These are phyloP conservation scores for Xylaria intraflava DNA, from an alignment of 495 filamentous ascomycete species.

Conservation along the genomic window DNA sequence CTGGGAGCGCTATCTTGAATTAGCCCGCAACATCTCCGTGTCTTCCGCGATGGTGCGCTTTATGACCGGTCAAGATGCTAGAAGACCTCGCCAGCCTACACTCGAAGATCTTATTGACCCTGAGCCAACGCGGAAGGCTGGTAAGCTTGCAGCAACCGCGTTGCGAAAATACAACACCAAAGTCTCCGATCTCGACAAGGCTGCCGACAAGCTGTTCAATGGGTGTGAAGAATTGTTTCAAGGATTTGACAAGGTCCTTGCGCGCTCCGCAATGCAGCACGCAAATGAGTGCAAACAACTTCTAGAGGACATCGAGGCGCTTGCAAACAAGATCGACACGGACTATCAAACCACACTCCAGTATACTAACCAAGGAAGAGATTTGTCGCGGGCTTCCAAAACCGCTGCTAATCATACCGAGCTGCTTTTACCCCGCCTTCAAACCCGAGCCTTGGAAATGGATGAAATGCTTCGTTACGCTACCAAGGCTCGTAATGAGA, in stretches of 20 bases:
- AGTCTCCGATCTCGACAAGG: slow-evolving; percentile 41
- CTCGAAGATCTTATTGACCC: slow-evolving; percentile 68
- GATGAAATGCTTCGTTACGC: slow-evolving; percentile 62
- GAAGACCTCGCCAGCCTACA: slow-evolving; percentile 40
- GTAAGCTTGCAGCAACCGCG: slow-evolving; percentile 39
- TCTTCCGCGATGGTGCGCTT: slow-evolving; percentile 46
- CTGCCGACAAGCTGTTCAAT: slow-evolving; percentile 37
- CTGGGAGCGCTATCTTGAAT: slow-evolving; percentile 61
- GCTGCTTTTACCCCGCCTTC: slow-evolving; percentile 75
- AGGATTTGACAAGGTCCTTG: slow-evolving; percentile 44
- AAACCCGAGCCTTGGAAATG: slow-evolving; percentile 66
- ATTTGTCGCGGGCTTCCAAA: slow-evolving; percentile 73
- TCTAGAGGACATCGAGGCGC: slow-evolving; percentile 75
- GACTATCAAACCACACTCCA: slow-evolving; percentile 76
- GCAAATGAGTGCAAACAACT: slow-evolving; percentile 45
- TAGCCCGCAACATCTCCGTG: slow-evolving; percentile 55
- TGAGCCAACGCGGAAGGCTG: slow-evolving; percentile 59
- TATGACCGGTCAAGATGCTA: slow-evolving; percentile 43
- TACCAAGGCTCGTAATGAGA: slow-evolving; percentile 52
- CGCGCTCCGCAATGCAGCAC: slow-evolving; percentile 35
- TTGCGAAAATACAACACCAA: slow-evolving; percentile 41
- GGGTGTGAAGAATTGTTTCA: slow-evolving; percentile 40
- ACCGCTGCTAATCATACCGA: slow-evolving; percentile 81
- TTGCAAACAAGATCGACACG: slow-evolving; percentile 77
- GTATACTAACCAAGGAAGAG: slow-evolving; percentile 60